Evolutionary conservation across 106 monocot species (phyloP), one percentile per base, ranked within the genome.

Genomic region (Allium sativum): DNA sequence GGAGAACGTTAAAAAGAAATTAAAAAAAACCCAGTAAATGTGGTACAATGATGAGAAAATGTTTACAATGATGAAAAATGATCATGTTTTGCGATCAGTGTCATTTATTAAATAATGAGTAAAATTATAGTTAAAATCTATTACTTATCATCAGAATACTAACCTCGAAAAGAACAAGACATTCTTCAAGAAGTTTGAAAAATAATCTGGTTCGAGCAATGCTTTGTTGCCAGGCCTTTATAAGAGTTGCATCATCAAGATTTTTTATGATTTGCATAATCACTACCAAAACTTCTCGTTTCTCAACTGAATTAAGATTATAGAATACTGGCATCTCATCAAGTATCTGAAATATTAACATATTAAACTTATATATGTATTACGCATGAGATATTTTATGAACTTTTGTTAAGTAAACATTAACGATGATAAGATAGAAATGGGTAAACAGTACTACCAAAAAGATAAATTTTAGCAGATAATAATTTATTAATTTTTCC

Each of bases 271-370:
- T 83, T 88, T 98, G 98, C 80, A 98, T 58, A 18, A 92, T 64
- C 40, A 85, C 92, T 61, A 98, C 64, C 62, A 98, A 70, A 4
- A 98, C 85, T 75, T 98, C 98, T 70, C 98, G 87, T 67, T 98
- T 98, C 51, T 98, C 98, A 76, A 82, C 65, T 47, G 84, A 74
- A 85, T 76, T 98, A 51, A 98, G 65, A 65, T 98, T 98, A 71
- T 98, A 92, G 65, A 92, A 88, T 18, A 98, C 98, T 43, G 98
- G 98, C 88, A 98, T 92, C 79, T 98, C 98, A 70, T 98, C 98
- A 47, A 98, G 71, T 76, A 98, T 98, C 98, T 98, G 81, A 44
- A 76, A 53, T 40, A 62, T 10, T 12, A 65, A 65, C 21, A 55
- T 53, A 22, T 10, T 48, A 45, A 31, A 6, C 48, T 31, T 31